Evolutionary conservation across 306 rosid genomes (phyloP), one percentile per base, ranked within the genome.

Genomic region (Vigna reflexopilosa): DNA sequence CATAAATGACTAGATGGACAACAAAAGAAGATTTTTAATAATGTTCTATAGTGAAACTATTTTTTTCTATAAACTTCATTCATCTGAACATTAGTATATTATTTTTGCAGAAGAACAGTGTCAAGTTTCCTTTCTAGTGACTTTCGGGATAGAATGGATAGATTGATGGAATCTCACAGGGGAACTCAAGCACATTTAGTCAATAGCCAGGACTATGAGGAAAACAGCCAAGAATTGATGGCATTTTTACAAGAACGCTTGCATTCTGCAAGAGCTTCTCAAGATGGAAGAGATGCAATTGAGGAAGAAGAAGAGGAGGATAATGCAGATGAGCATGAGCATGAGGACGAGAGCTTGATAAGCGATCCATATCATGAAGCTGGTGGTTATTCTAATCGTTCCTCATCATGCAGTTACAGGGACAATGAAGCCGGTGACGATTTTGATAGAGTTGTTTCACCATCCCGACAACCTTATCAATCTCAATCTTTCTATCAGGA

Each of bases 71-170:
- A 73, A 63, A 34, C 73, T 38, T 68, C 22, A 80, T 40, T 48
- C 57, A 55, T 62, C 38, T 73, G 76, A 81, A 69, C 59, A 38
- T 55, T 59, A 63, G 24, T 28, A 56, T 49, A 59, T 69, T 47
- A 20, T 77, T 62, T 73, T 45, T 85, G 63, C 93, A 95, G 99
- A 73, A 85, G 80, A 76, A 90, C 96, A 40, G 99, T 95, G 63
- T 93, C 99, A 38, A 87, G 45, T 81, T 88, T 87, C 86, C 96
- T 93, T 65, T 58, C 90, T 1, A 84, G 99, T 63, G 97, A 84
- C 40, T 87, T 93, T 68, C 78, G 91, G 15, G 94, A 84, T 50
- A 87, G 50, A 80, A 91, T 95, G 83, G 93, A 95, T 40, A 84
- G 87, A 83, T 81, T 95, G 83, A 89, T 95, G 92, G 81, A 50